Evolutionary conservation across 768 basidiomycete species (phyloP).

Genomic region (Trametes gibbosa): DNA sequence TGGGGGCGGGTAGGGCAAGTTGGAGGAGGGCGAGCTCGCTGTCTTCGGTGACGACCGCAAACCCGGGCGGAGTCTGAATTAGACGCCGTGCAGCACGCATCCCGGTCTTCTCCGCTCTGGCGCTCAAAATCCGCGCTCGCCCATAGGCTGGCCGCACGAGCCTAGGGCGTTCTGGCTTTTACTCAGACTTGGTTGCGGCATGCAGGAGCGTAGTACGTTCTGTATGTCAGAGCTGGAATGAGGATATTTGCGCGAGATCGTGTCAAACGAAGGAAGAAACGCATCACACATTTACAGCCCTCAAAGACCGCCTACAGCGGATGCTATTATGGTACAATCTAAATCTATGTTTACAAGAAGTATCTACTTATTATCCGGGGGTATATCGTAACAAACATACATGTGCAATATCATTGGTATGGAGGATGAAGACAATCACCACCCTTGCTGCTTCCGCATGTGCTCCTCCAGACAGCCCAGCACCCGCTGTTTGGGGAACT

Average conservation of each 20-base stretch:
- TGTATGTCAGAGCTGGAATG: too few relatives aligned
- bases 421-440: too few relatives aligned
- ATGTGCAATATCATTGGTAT: too few relatives aligned
- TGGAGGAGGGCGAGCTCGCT: conserved; percentile 22
- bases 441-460: conserved; percentile 30
- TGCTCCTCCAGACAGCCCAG: conserved; percentile 60
- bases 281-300: too few relatives aligned
- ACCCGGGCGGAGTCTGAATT: conserved; percentile 22
- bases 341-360: background rate
- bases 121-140: conserved; percentile 4
- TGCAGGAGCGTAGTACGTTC: too few relatives aligned
- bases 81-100: conserved; percentile 16
- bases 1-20: conserved; percentile 8
- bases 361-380: background rate
- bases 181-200: background rate
- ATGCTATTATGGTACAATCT: too few relatives aligned
- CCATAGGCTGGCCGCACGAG: conserved; percentile 2
- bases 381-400: background rate
- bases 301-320: too few relatives aligned
- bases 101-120: conserved; percentile 20
- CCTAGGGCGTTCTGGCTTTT: background rate
- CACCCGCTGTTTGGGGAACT: conserved; percentile 57
- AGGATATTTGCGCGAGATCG: too few relatives aligned
- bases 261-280: too few relatives aligned
- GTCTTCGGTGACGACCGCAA: conserved; percentile 23